These are phyloP conservation scores for Malus hybrid DNA, from an alignment of 331 rosid species.

Conservation along the genomic window DNA sequence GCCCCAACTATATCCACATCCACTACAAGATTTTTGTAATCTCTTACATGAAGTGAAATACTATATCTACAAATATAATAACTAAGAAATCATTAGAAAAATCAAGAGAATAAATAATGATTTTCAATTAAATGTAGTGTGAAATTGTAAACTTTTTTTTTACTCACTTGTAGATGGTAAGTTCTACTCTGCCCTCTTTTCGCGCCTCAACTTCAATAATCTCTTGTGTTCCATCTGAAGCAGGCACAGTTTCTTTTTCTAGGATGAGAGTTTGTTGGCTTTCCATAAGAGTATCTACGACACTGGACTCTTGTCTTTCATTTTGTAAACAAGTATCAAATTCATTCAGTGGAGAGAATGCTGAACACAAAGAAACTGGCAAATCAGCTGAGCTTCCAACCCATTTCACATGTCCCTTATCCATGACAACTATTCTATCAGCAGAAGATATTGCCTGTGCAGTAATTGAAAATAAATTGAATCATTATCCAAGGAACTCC, in stretches of 20 bases:
- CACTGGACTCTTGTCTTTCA: constrained; percentile 36
- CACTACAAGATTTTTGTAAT: not conserved
- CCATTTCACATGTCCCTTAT: constrained; percentile 85
- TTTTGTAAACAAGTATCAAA: constrained; percentile 37
- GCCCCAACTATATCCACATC: not conserved
- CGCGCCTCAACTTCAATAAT: constrained; percentile 67
- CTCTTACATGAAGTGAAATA: not conserved
- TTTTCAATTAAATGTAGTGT: not conserved
- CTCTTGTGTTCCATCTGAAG: constrained; percentile 39
- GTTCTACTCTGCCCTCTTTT: constrained; percentile 83
- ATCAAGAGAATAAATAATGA: not conserved
- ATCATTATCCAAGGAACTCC: not conserved
- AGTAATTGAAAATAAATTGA: not conserved
- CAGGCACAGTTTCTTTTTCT: constrained; percentile 25
- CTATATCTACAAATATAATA: not conserved
- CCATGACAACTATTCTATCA: constrained; percentile 66
- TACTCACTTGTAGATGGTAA: constrained; percentile 76
- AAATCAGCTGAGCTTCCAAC: constrained; percentile 53
- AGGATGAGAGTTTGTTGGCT: constrained; percentile 19
- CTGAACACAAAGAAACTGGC: constrained; percentile 44
- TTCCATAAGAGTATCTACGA: constrained; percentile 22
- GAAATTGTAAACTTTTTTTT: not conserved
- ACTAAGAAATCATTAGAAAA: not conserved
- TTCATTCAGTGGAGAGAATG: constrained; percentile 63
- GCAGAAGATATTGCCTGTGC: constrained; percentile 82